These are phyloP conservation scores for Wickerhamomyces sydowiorum DNA, from an alignment of 805 yeast genomes.

Conservation along the genomic window DNA sequence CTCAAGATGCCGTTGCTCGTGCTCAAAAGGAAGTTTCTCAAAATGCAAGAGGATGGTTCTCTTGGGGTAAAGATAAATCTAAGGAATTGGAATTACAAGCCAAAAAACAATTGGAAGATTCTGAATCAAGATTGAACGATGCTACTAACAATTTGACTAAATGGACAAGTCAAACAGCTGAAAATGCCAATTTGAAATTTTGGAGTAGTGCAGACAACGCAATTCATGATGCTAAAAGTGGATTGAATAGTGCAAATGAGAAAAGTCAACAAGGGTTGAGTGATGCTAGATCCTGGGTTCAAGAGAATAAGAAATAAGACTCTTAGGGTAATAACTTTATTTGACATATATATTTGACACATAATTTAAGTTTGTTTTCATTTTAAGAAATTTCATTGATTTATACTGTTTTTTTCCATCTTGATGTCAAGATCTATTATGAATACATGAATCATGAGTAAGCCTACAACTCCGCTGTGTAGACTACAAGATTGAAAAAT, in stretches of 20 bases:
- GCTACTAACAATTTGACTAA: constrained; percentile 14
- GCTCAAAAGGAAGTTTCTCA: constrained; percentile 29
- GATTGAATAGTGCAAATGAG: constrained; percentile 19
- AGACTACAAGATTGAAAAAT: no score
- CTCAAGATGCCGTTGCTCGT: constrained; percentile 25
- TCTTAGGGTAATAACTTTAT: no score
- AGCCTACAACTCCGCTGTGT: no score
- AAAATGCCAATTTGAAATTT: constrained; percentile 21
- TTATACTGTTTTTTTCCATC: no score
- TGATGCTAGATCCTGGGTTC: constrained; percentile 18
- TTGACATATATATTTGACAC: no score
- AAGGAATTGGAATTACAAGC: constrained; percentile 28
- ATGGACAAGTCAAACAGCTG: constrained; percentile 21
- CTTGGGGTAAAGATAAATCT: constrained; percentile 32
- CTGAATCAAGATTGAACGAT: constrained; percentile 14
- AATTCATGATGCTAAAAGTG: constrained; percentile 19
- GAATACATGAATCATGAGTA: no score
- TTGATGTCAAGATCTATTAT: no score
- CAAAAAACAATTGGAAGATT: constrained; percentile 24
- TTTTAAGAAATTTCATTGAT: no score
- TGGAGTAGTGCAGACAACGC: constrained; percentile 27
- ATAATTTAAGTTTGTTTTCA: no score
- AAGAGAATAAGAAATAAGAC: constrained; percentile 12
- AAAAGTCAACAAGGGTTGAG: constrained; percentile 16
- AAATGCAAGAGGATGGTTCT: constrained; percentile 30